Evolutionary conservation across 257 asterid species (phyloP).

Genomic region (Capsicum chinense): DNA sequence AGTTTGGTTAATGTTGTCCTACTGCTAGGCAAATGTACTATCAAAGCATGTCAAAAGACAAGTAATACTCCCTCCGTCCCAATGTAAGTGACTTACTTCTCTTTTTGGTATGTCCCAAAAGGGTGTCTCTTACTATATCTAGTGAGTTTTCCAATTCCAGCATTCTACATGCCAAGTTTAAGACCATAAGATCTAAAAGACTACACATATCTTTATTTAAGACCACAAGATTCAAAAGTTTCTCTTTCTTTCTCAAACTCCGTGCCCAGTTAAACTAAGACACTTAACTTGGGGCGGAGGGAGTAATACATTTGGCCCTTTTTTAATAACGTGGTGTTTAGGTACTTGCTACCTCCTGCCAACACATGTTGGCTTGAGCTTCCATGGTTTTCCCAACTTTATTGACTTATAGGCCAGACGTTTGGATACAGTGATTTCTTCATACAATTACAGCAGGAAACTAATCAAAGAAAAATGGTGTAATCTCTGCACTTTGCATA

Average conservation of each 20-base stretch:
- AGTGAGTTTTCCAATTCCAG: neutral
- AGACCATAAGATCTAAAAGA: neutral
- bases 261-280: neutral
- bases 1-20: neutral
- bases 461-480: neutral
- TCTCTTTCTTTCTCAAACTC: neutral
- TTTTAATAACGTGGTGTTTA: neutral
- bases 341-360: neutral
- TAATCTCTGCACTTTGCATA: neutral
- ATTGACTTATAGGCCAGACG: neutral
- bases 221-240: neutral
- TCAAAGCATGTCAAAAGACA: neutral
- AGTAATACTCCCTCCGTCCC: neutral
- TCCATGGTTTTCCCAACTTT: neutral
- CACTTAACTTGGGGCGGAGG: neutral
- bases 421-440: neutral
- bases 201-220: neutral
- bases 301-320: neutral
- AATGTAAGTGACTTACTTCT: neutral
- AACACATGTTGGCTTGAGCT: neutral
- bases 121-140: neutral
- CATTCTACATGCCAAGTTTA: neutral
- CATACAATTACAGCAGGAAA: neutral
- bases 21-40: conserved; percentile 1
- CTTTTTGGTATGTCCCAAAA: neutral